Conservation (phyloP, 2,329 filamentous ascomycete species). For the Monilinia fructigena region DNA sequence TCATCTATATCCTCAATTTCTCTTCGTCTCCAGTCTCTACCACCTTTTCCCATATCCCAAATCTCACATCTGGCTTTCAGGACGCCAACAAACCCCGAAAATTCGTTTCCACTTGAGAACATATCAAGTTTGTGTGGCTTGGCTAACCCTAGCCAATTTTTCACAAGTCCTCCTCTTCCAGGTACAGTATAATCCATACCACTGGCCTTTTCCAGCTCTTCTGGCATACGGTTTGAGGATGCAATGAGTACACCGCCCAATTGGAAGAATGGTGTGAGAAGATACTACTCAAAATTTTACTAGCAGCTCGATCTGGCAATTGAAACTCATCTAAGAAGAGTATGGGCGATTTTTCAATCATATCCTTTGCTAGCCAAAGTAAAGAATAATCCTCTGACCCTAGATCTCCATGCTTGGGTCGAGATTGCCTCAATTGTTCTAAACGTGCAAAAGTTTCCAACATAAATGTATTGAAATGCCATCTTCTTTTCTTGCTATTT, state of each 20-base stretch:
- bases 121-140: slow-evolving; percentile 35
- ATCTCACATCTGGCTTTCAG: slow-evolving; percentile 76
- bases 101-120: slow-evolving; percentile 65
- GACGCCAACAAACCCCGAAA: slow-evolving; percentile 72
- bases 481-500: slow-evolving; percentile 68
- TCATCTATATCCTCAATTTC: slow-evolving; percentile 45
- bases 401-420: slow-evolving; percentile 20
- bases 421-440: slow-evolving; percentile 56
- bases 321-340: slow-evolving; percentile 84
- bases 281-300: slow-evolving; percentile 75
- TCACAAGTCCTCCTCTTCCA: slow-evolving; percentile 52
- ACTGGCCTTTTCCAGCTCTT: slow-evolving; percentile 73
- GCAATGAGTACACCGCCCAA: slow-evolving; percentile 77
- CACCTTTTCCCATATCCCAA: slow-evolving; percentile 74
- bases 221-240: slow-evolving; percentile 80
- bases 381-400: slow-evolving; percentile 43
- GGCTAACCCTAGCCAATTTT: slow-evolving; percentile 49
- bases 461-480: slow-evolving; percentile 89
- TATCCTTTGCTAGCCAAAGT: slow-evolving; percentile 71
- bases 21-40: slow-evolving; percentile 66
- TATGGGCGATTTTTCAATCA: slow-evolving; percentile 72
- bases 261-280: slow-evolving; percentile 79
- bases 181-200: slow-evolving; percentile 63
- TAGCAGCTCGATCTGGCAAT: slow-evolving; percentile 72
- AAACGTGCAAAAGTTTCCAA: slow-evolving; percentile 71